phyloP scores from a whole-genome alignment of 2,329 filamentous ascomycete genomes.

The Beauveria australis region DNA sequence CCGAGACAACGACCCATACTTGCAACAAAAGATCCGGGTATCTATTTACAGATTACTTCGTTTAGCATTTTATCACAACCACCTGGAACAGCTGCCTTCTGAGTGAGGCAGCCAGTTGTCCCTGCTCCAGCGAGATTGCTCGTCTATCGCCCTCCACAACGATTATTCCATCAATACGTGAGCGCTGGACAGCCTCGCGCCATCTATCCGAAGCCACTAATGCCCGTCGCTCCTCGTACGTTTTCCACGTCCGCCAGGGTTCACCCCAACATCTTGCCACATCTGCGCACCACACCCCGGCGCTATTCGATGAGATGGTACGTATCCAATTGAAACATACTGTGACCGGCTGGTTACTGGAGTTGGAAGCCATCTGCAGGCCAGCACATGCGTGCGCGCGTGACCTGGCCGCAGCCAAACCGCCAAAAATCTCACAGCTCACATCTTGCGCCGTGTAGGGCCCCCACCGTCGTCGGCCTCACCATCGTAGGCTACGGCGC shows the following conservation, averaged over 20 bases:
- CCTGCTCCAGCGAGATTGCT: no score
- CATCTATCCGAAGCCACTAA: neutral
- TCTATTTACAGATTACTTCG: neutral
- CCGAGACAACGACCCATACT: neutral
- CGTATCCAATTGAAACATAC: slow-evolving; percentile 6
- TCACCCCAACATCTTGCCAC: slow-evolving; percentile 25
- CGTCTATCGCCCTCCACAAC: neutral
- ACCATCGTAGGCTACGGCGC: slow-evolving; percentile 27
- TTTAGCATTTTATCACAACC: neutral
- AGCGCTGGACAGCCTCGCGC: neutral
- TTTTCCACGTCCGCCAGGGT: slow-evolving; percentile 28
- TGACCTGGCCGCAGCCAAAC: neutral
- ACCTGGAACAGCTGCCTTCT: neutral
- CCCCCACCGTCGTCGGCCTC: slow-evolving; percentile 24
- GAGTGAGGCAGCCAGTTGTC: neutral
- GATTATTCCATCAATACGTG: neutral
- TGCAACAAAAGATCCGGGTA: neutral
- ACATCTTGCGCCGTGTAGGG: slow-evolving; percentile 17
- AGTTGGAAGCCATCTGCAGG: neutral
- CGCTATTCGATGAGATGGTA: slow-evolving; percentile 24
- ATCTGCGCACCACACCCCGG: slow-evolving; percentile 22
- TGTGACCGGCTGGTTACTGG: neutral
- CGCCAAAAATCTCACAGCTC: neutral
- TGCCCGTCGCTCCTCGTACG: slow-evolving; percentile 17
- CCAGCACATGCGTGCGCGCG: neutral